A percentile compares a stretch with the other conserved stretches of the same genome.
Evolutionary conservation across 2,329 filamentous ascomycete genomes (phyloP).

Genomic region (Fusarium brachygibbosum): DNA sequence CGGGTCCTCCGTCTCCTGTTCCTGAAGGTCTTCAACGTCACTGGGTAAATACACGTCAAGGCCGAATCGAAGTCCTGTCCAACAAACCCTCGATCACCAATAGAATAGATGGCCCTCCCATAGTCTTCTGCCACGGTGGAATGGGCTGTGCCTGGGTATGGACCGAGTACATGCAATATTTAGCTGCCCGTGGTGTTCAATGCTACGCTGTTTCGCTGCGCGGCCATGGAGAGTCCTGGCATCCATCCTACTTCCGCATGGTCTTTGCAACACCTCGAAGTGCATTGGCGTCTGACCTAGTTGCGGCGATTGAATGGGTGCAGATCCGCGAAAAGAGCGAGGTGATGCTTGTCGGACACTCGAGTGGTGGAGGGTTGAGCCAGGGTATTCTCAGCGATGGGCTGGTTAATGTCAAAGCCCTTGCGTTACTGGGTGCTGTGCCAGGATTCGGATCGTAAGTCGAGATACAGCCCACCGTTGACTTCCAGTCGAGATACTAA

Average conservation of each 20-base stretch:
- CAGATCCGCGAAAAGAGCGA: conserved; percentile 47
- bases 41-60: conserved; percentile 60
- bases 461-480: background rate
- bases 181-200: conserved; percentile 59
- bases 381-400: conserved; percentile 63
- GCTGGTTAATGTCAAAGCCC: conserved; percentile 57
- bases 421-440: conserved; percentile 62
- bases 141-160: conserved; percentile 68
- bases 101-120: conserved; percentile 48
- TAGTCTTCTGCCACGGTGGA: conserved; percentile 68
- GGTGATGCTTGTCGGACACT: conserved; percentile 64
- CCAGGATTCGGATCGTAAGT: conserved; percentile 58
- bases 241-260: conserved; percentile 63
- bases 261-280: conserved; percentile 60
- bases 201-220: conserved; percentile 67
- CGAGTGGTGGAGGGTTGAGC: conserved; percentile 63
- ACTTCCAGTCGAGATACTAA: conserved; percentile 12
- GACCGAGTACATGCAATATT: conserved; percentile 65
- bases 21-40: conserved; percentile 59
- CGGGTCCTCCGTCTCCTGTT: conserved; percentile 34
- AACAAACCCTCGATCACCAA: conserved; percentile 50
- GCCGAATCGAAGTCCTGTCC: conserved; percentile 64
- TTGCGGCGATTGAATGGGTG: conserved; percentile 58
- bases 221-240: conserved; percentile 67
- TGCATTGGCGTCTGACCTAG: conserved; percentile 60